Evolutionary conservation across 1,139 yeast species (phyloP).

Genomic region (Tardiomyces digboiensis): DNA sequence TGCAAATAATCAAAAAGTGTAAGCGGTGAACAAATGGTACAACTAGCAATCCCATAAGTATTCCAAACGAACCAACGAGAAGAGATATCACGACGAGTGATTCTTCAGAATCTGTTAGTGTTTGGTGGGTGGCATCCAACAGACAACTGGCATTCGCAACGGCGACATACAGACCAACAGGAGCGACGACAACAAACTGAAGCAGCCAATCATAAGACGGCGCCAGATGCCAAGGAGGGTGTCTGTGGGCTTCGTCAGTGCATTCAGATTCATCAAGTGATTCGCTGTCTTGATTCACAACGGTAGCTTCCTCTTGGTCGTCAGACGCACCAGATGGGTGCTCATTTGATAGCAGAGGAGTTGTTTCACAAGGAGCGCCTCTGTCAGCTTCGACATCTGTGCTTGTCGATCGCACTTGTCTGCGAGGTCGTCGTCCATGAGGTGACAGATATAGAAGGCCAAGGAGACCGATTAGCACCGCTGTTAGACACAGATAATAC

Average conservation of each 20-base stretch:
- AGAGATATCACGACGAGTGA: conserved; percentile 31
- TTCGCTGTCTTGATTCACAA: conserved; percentile 2
- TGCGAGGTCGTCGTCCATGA: neutral
- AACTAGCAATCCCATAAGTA: conserved; percentile 41
- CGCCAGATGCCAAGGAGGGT: conserved; percentile 11
- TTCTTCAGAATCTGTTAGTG: conserved; percentile 53
- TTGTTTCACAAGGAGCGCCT: neutral
- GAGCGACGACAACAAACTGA: conserved; percentile 60
- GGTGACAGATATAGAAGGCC: conserved; percentile 15
- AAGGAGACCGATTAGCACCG: conserved; percentile 46
- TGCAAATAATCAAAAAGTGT: conserved; percentile 36
- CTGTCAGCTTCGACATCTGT: neutral
- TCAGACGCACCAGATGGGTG: no score
- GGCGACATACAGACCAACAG: conserved; percentile 46
- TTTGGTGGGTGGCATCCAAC: conserved; percentile 56
- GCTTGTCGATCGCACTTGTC: neutral
- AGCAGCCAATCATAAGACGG: conserved; percentile 71
- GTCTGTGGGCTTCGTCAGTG: conserved; percentile 10
- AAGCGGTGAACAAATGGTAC: conserved; percentile 67
- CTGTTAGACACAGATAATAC: conserved; percentile 41
- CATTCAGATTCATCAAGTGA: conserved; percentile 6
- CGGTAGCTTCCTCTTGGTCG: no score
- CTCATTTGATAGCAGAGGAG: neutral
- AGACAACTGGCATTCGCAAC: conserved; percentile 38
- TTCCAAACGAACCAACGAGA: conserved; percentile 10